Evolutionary conservation across 805 yeast species (phyloP).

Genomic region (Hyphopichia homilentoma): DNA sequence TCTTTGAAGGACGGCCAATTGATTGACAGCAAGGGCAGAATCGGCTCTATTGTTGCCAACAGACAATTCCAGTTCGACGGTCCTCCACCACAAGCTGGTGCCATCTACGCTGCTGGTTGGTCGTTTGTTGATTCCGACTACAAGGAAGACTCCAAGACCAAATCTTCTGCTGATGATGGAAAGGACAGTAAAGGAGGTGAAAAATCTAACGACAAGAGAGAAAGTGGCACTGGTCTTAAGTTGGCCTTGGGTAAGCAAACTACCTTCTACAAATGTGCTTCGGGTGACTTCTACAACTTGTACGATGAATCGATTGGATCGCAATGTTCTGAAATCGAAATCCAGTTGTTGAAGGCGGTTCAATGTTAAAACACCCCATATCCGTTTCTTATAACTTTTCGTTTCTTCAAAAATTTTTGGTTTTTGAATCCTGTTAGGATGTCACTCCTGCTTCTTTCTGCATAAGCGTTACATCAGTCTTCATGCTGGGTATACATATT

Average conservation of each 20-base stretch:
- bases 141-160: slow-evolving; percentile 7
- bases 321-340: slow-evolving; percentile 31
- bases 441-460: too few relatives aligned
- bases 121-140: slow-evolving; percentile 34
- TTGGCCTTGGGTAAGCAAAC: slow-evolving; percentile 62
- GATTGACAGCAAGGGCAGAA: slow-evolving; percentile 59
- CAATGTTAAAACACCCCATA: slow-evolving; percentile 12
- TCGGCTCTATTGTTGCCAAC: slow-evolving; percentile 78
- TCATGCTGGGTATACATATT: too few relatives aligned
- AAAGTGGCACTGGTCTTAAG: slow-evolving; percentile 35
- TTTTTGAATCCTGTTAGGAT: too few relatives aligned
- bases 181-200: slow-evolving; percentile 3
- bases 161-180: slow-evolving; percentile 7
- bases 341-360: slow-evolving; percentile 12
- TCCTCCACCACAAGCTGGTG: slow-evolving; percentile 77
- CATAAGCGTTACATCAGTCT: too few relatives aligned
- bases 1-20: slow-evolving; percentile 48
- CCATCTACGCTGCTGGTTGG: slow-evolving; percentile 63
- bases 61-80: slow-evolving; percentile 76
- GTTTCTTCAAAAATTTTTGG: too few relatives aligned
- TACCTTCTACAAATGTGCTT: slow-evolving; percentile 68
- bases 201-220: slow-evolving; percentile 8
- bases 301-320: slow-evolving; percentile 58
- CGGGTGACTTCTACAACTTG: slow-evolving; percentile 76
- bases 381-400: neutral